Conservation (phyloP, 2,329 filamentous ascomycete species). For the Botrytis deweyae region DNA sequence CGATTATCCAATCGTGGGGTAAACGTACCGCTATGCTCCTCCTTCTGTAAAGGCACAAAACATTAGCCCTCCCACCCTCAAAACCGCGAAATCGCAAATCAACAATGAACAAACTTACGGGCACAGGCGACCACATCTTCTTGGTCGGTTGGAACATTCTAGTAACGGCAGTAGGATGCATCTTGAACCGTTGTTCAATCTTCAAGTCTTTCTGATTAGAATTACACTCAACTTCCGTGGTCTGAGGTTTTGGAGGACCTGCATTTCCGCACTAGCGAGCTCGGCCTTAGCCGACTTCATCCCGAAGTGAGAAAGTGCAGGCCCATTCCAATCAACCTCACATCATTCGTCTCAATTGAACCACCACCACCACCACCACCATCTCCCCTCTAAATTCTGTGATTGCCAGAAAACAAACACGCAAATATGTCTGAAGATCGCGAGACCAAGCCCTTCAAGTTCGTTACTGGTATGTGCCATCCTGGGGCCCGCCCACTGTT, state of each 20-base stretch:
- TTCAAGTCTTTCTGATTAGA: conserved; percentile 19
- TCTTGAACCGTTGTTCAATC: conserved; percentile 31
- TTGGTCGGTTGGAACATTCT: conserved; percentile 65
- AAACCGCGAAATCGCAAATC: neutral
- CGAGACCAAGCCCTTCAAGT: conserved; percentile 99
- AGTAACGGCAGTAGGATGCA: conserved; percentile 57
- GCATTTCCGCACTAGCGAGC: conserved; percentile 24
- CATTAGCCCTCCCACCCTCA: conserved; percentile 19
- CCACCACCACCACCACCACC: conserved; percentile 34
- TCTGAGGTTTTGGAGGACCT: conserved; percentile 23
- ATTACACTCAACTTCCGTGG: conserved; percentile 27
- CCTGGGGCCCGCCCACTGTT: conserved; percentile 21
- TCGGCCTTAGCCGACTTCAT: conserved; percentile 40
- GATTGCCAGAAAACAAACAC: conserved; percentile 39
- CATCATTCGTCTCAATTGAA: conserved; percentile 39
- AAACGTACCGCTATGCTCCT: conserved; percentile 66
- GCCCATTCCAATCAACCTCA: conserved; percentile 33
- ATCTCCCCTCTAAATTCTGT: conserved; percentile 36
- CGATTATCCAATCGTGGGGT: conserved; percentile 5
- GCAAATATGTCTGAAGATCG: conserved; percentile 89
- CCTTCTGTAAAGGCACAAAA: conserved; percentile 49
- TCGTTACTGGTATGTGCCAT: conserved; percentile 83
- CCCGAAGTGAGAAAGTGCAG: conserved; percentile 23
- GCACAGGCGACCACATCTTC: conserved; percentile 68
- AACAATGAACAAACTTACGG: conserved; percentile 56